A percentile compares a stretch with the other conserved stretches of the same genome.
phyloP scores from a whole-genome alignment of 2,329 filamentous ascomycete species.

The Phaeosphaeria sp. region DNA sequence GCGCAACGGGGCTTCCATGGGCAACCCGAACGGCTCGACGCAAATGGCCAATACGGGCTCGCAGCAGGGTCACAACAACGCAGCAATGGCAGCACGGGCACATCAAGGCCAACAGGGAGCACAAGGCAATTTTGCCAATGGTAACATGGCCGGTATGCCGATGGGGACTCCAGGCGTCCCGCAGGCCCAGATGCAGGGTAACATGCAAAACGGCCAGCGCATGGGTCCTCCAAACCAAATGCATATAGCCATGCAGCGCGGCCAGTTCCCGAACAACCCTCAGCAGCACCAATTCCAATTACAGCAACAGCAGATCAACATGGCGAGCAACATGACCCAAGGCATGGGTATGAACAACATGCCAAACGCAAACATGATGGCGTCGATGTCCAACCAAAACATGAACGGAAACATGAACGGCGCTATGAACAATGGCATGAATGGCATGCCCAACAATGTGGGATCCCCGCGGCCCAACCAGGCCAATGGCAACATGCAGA shows the following conservation, averaged over 20 bases:
- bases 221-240: conserved; percentile 56
- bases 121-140: conserved; percentile 56
- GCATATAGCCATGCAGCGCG: conserved; percentile 48
- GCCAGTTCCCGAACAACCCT: conserved; percentile 39
- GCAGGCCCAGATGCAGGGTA: conserved; percentile 72
- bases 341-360: conserved; percentile 43
- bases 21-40: conserved; percentile 33
- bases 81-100: conserved; percentile 42
- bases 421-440: conserved; percentile 41
- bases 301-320: conserved; percentile 49
- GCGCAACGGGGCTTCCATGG: conserved; percentile 51
- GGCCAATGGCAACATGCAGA: conserved; percentile 39
- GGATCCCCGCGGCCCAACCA: conserved; percentile 45
- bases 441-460: conserved; percentile 43
- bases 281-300: conserved; percentile 46
- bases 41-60: conserved; percentile 39
- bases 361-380: conserved; percentile 46
- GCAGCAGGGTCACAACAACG: conserved; percentile 38
- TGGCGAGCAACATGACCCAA: conserved; percentile 42
- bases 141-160: conserved; percentile 59
- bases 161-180: conserved; percentile 66
- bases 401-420: conserved; percentile 44
- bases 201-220: conserved; percentile 64
- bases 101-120: conserved; percentile 52
- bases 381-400: conserved; percentile 38